These are phyloP conservation scores for Tilletia indica DNA, from an alignment of 1,284 basidiomycete genomes.

Conservation along the genomic window DNA sequence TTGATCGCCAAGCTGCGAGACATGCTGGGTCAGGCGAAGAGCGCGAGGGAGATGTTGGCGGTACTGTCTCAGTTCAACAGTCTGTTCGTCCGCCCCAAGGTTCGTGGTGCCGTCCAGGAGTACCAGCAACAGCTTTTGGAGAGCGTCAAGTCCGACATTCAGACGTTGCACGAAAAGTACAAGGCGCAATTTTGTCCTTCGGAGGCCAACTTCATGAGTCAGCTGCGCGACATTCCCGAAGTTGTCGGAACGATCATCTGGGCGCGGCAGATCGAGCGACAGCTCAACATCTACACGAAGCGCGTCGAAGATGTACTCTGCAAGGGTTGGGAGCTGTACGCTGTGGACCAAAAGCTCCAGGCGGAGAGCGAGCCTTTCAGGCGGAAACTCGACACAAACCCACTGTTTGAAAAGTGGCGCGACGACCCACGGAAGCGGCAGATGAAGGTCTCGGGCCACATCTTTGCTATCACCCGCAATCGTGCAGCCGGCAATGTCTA, in stretches of 20 bases:
- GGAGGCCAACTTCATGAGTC: conserved; percentile 95
- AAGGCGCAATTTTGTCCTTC: conserved; percentile 84
- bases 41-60: conserved; percentile 98
- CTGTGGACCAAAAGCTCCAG: conserved; percentile 96
- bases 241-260: conserved; percentile 97
- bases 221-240: conserved; percentile 93
- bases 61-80: conserved; percentile 99
- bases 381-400: conserved; percentile 88
- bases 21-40: conserved; percentile 87
- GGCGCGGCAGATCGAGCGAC: conserved; percentile 96
- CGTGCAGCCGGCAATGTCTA: conserved; percentile 62
- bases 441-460: conserved; percentile 85
- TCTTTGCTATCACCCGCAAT: conserved; percentile 88
- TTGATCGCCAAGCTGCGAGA: conserved; percentile 92
- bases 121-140: conserved; percentile 75
- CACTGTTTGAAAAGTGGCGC: conserved; percentile 94
- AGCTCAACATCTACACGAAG: conserved; percentile 95
- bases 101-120: conserved; percentile 85
- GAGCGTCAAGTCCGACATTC: conserved; percentile 90
- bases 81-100: conserved; percentile 91
- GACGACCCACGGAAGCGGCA: conserved; percentile 84
- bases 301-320: conserved; percentile 98
- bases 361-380: conserved; percentile 87
- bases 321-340: conserved; percentile 96
- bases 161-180: conserved; percentile 83